Evolutionary conservation across 352 stramenopile genomes (phyloP), one percentile per base, ranked within the genome.

Genomic region (Paralagenidium karlingii): DNA sequence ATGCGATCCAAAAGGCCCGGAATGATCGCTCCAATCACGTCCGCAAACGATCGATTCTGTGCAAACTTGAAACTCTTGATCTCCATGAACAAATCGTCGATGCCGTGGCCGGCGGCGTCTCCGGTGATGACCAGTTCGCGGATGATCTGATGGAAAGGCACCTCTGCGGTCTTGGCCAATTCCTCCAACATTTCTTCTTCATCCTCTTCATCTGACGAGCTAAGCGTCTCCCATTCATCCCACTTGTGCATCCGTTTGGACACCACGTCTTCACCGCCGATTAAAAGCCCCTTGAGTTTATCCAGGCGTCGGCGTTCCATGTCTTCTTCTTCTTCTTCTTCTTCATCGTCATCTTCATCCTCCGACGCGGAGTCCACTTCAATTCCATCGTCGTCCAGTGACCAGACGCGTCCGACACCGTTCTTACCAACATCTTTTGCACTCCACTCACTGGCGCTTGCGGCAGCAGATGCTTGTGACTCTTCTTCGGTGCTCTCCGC

Each of bases 51-150:
- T 8, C 75, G 60, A 58, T 95, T 95, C 57, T 95, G 80, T n/a
- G 83, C 79, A 53, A 94, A 94, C 55, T 95, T 95, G 55, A 85
- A 95, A 43, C 79, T 87, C 68, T 94, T 94, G 54, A 95, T 95
- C 60, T 95, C 83, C 61, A 95, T 82, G 47, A 94, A 85, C 44
- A 94, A 57, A 57, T 95, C 90, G 40, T 94, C 81, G 33, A 94
- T 68, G 31, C 71, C 70, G 58, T 91, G 70, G 16, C 69, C 71
- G 3, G 68, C 74, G 2, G 58, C 54, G 43, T 91, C 77, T 18
- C 77, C 77, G 12, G 60, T 82, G 46, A 66, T 70, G 22, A 91
- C 75, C 46, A 83, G 87, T 38, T 91, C 77, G 34, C 68, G 73
- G 37, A 91, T 73, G 49, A 88, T 79, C 47, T 75, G 65, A 18